Base-by-base conservation (phyloP, 768 basidiomycete species). In the Agaricus subrufescens region DNA sequence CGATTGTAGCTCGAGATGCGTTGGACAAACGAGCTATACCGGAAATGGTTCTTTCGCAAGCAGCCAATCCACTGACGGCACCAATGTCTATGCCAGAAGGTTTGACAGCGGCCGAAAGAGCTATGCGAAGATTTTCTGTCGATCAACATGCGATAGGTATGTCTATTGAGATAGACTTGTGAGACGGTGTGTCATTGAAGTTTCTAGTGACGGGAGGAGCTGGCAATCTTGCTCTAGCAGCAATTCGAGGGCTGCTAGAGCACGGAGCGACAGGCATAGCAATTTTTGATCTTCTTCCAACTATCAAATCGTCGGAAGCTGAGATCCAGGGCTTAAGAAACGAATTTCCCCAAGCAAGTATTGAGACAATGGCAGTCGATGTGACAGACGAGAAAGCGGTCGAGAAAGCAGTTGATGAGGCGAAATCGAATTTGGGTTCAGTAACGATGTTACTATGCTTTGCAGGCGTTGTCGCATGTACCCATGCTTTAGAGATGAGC, bases 131-230 rank as follows among this genome's bases (percentile, higher is more conserved):
- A 11, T 78, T 77, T 50, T 52, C 68, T 6, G 58, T 78, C 27
- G 58, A 50, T 52, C 76, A 77, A 3, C 78, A 75, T 44, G 74
- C 72, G 2, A 72, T 78, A 37, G 69, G 75, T 75, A 56, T 45
- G 70, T 46, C 9, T 37, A 23, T 7, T 27, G 29, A 23, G n/a
- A 3, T 52, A 39, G 10, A 6, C 19, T 19, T 11, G 15, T 42
- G 23, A 15, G 3, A 25, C n/a, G 5, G 3, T 42, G 30, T 25
- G 27, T 26, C 19, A 43, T 23, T 11, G 14, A 1, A 25, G 23
- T n/a, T 30, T 31, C 38, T 43, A 78, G 76, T 77, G 19, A 79
- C 75, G 2, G 75, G 74, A 5, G 77, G 78, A 25, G 72, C 75
- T 29, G 75, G 76, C 0, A 60, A 65, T 50, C 67, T 77, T 10